Evolutionary conservation across 345 rosid species (phyloP).

Genomic region (Eutrema heterophyllum): DNA sequence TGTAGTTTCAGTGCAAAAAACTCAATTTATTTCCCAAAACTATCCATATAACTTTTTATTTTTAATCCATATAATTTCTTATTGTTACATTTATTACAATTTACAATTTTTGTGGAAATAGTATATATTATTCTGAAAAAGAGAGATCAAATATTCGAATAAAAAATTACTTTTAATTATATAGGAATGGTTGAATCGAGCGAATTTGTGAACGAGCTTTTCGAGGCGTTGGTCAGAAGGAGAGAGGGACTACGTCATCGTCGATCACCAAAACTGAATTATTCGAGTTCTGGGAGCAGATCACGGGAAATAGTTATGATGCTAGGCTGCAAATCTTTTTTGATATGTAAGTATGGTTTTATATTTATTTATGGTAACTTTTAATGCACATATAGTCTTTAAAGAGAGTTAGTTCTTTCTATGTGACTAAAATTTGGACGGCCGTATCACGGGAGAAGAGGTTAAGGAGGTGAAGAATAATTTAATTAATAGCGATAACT

Average conservation of each 20-base stretch:
- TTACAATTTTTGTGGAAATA: too few relatives aligned
- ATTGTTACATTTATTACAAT: too few relatives aligned
- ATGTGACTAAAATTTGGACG: constrained; percentile 58
- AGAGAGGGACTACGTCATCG: constrained; percentile 38
- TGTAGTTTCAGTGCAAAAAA: too few relatives aligned
- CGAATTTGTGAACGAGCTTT: constrained; percentile 59
- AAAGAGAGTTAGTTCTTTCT: neutral
- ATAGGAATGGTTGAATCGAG: constrained; percentile 76
- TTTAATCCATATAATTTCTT: too few relatives aligned
- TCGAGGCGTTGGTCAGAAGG: constrained; percentile 63
- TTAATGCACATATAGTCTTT: neutral
- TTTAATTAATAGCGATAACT: neutral
- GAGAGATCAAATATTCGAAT: neutral
- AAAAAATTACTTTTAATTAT: neutral
- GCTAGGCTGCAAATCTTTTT: constrained; percentile 73
- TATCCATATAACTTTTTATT: too few relatives aligned
- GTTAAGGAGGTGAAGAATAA: constrained; percentile 55
- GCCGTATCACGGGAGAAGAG: constrained; percentile 68
- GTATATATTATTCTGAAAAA: neutral
- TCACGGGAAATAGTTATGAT: constrained; percentile 66
- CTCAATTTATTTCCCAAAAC: too few relatives aligned
- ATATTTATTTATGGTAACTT: neutral
- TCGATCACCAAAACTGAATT: constrained; percentile 50
- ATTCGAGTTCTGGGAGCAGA: constrained; percentile 68
- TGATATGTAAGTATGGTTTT: constrained; percentile 51